These are phyloP conservation scores for Diaporthe caulivora DNA, from an alignment of 2,329 filamentous ascomycete genomes.

Conservation along the genomic window DNA sequence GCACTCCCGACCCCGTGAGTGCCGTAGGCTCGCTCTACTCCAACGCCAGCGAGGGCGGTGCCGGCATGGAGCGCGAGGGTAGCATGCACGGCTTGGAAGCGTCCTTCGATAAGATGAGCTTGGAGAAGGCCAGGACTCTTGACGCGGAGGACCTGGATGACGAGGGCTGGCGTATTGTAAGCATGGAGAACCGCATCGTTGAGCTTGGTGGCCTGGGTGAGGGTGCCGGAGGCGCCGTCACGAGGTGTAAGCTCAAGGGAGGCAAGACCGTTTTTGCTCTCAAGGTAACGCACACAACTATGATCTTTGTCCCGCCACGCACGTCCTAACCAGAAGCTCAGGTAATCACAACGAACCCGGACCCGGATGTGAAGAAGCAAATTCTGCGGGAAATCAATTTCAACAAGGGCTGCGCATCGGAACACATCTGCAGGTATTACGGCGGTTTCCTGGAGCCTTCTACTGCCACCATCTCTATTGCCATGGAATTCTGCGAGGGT, in stretches of 20 bases:
- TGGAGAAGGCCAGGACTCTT: conserved; percentile 84
- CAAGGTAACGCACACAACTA: conserved; percentile 71
- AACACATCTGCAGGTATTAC: conserved; percentile 97
- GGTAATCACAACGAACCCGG: conserved; percentile 98
- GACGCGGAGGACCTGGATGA: conserved; percentile 97
- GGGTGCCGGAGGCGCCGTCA: conserved; percentile 95
- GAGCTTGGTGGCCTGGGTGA: conserved; percentile 93
- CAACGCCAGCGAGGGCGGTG: conserved; percentile 80
- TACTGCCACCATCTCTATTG: conserved; percentile 97
- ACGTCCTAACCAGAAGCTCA: conserved; percentile 51
- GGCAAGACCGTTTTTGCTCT: conserved; percentile 96
- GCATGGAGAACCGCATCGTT: conserved; percentile 86
- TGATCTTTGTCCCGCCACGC: conserved; percentile 37
- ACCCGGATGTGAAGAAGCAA: conserved; percentile 98
- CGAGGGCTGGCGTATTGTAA: conserved; percentile 94
- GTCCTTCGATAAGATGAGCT: conserved; percentile 79
- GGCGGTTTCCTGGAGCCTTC: conserved; percentile 96
- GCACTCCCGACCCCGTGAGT: conserved; percentile 86
- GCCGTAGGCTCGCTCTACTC: conserved; percentile 89
- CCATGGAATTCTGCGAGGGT: conserved; percentile 99
- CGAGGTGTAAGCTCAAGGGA: conserved; percentile 87
- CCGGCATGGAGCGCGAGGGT: conserved; percentile 84
- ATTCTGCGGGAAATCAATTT: conserved; percentile 96
- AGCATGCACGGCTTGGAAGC: conserved; percentile 83
- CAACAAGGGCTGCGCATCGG: conserved; percentile 96